These are phyloP conservation scores for Ophiostoma piceae DNA, from an alignment of 2,329 filamentous ascomycete genomes.

Conservation along the genomic window DNA sequence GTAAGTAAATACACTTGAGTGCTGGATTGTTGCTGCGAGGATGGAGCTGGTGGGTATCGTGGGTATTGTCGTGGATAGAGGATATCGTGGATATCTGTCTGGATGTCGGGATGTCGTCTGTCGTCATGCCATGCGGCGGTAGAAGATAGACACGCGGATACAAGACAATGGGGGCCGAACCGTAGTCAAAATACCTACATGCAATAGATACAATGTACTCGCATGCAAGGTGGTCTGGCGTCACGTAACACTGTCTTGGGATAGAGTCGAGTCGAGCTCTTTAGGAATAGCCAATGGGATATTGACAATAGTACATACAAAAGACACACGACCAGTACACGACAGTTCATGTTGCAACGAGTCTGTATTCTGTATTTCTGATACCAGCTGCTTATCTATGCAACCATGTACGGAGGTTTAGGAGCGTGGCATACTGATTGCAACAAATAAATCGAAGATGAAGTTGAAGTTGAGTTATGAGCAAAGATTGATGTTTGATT, in stretches of 20 bases:
- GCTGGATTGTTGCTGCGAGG: neutral
- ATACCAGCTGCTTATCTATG: neutral
- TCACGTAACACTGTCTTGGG: slow-evolving; percentile 21
- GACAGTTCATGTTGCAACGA: neutral
- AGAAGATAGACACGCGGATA: neutral
- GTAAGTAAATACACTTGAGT: neutral
- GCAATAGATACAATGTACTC: too few relatives aligned
- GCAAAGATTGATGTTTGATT: too few relatives aligned
- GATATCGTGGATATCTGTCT: neutral
- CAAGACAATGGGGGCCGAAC: neutral
- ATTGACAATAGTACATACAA: too few relatives aligned
- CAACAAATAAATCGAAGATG: too few relatives aligned
- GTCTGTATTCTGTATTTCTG: neutral
- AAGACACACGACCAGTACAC: neutral
- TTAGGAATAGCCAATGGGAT: neutral
- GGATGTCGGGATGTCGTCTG: neutral
- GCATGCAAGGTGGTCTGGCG: neutral
- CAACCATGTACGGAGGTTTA: neutral
- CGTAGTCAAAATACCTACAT: too few relatives aligned
- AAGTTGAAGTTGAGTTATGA: too few relatives aligned
- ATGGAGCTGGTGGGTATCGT: neutral
- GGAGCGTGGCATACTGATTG: too few relatives aligned
- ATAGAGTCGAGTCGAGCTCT: neutral
- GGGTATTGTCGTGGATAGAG: neutral
- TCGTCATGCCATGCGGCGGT: neutral